Base-by-base conservation (phyloP, 768 basidiomycete species). In the Boletus rubescentipes region DNA sequence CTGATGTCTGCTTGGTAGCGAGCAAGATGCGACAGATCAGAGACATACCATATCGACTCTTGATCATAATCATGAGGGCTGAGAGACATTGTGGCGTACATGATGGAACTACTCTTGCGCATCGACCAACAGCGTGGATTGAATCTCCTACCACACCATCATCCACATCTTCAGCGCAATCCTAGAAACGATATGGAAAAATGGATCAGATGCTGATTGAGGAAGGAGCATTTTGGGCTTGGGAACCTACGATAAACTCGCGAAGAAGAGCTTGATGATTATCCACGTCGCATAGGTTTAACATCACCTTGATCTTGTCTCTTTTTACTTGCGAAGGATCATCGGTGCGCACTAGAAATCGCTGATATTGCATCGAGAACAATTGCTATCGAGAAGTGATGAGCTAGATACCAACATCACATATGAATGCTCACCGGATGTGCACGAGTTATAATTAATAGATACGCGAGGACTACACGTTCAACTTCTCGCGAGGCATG, bases 111-210 rank as follows among this genome's bases (percentile, higher is more conserved):
- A 78, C 64, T 35, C 78, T 74, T 1, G 93, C 89, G 60, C 87
- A 87, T 56, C 75, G 79, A 11, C 95, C 96, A 48, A 98, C 80
- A 2, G 87, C 93, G 16, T 77, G 76, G 41, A 97, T 84, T 1
- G 93, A 81, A 30, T 84, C 85, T 14, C 80, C 76, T 1, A 91
- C 87, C 1, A 94, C 80, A 3, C 63, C 58, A 61, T 92, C 88
- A 49, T 94, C 82, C 0, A 79, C 72, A 63, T 91, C 90, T n/a
- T 90, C 86, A 1, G 86, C 80, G 62, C 88, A 95, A 55, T 90
- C 86, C 93, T 97, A 57, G 36, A 34, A 39, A 36, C 8, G 50
- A 23, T 12, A 48, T 9, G 23, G 16, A 34, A 38, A 42, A 21
- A 16, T 35, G 18, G 9, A 35, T 55, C 40, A 50, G 46, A 43